These are phyloP conservation scores for Biancaea sappan DNA, from an alignment of 306 rosid species.

Conservation along the genomic window DNA sequence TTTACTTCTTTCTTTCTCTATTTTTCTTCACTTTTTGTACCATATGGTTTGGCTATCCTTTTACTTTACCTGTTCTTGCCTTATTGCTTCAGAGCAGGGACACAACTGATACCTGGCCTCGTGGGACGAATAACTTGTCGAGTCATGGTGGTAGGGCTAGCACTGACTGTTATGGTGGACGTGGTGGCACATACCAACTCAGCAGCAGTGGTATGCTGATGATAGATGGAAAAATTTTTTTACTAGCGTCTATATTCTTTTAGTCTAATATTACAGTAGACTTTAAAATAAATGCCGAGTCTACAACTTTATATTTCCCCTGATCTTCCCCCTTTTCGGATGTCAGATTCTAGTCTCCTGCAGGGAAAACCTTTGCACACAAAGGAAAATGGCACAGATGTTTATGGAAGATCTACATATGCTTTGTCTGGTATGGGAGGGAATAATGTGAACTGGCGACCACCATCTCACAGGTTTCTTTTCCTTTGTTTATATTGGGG, in stretches of 20 bases:
- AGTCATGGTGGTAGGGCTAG: conserved; percentile 57
- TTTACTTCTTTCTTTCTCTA: background rate
- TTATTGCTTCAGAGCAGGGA: conserved; percentile 64
- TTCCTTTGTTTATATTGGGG: background rate
- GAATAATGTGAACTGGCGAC: conserved; percentile 44
- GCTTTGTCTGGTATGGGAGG: conserved; percentile 43
- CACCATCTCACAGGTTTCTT: conserved; percentile 59
- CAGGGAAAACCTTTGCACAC: conserved; percentile 64
- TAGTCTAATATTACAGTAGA: conserved; percentile 14
- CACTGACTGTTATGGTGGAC: conserved; percentile 70
- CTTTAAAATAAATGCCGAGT: background rate
- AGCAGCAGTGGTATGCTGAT: conserved; percentile 61
- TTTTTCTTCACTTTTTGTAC: background rate
- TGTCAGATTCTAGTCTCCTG: conserved; percentile 55
- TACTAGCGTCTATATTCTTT: background rate
- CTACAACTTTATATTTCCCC: background rate
- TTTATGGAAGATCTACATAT: conserved; percentile 54
- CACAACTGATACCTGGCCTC: conserved; percentile 61
- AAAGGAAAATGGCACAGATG: conserved; percentile 71
- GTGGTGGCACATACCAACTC: conserved; percentile 60
- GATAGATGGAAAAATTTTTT: background rate
- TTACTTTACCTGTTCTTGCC: conserved; percentile 11
- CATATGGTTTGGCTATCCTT: background rate
- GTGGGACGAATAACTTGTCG: conserved; percentile 55
- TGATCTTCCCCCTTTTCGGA: conserved; percentile 16